phyloP scores from a whole-genome alignment of 352 stramenopile species.

The Halophytophthora polymorphica region DNA sequence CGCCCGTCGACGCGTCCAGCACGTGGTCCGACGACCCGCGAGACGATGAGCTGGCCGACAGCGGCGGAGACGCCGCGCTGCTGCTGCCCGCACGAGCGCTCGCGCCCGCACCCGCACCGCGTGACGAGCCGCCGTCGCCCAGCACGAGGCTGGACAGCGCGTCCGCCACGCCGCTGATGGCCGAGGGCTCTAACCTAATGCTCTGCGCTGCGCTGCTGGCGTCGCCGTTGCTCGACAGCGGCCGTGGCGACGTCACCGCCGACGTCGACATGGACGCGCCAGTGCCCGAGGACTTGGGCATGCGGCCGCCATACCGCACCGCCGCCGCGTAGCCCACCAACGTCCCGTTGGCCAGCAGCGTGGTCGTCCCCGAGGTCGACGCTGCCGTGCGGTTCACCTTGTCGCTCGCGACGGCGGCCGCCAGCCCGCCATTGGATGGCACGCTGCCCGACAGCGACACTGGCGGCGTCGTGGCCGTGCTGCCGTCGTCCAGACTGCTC shows the following conservation, averaged over 20 bases:
- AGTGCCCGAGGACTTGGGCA: conserved; percentile 39
- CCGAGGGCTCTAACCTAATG: conserved; percentile 31
- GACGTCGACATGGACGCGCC: conserved; percentile 29
- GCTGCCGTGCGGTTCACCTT: conserved; percentile 24
- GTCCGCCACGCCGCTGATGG: conserved; percentile 52
- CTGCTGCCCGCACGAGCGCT: conserved; percentile 15
- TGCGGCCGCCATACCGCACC: conserved; percentile 64
- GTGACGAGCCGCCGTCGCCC: conserved; percentile 34
- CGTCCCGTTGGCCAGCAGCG: conserved; percentile 45
- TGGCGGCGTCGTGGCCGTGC: conserved; percentile 47
- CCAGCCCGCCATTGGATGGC: conserved; percentile 27
- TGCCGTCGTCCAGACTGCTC: conserved; percentile 68
- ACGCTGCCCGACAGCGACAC: conserved; percentile 61
- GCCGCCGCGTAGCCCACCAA: conserved; percentile 77
- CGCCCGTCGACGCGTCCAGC: conserved; percentile 24
- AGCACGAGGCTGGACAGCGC: conserved; percentile 68
- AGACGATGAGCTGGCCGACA: conserved; percentile 57
- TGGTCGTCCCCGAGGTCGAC: conserved; percentile 25
- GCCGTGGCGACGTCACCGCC: conserved; percentile 28
- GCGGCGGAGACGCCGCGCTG: conserved; percentile 35
- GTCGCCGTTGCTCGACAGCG: conserved; percentile 28
- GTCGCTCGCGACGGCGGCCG: conserved; percentile 27
- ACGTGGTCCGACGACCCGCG: conserved; percentile 54
- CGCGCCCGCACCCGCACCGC: conserved; percentile 14
- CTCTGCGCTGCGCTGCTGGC: conserved; percentile 24